Evolutionary conservation across 345 rosid species (phyloP), one percentile per base, ranked within the genome.

Genomic region (Viola odorata): DNA sequence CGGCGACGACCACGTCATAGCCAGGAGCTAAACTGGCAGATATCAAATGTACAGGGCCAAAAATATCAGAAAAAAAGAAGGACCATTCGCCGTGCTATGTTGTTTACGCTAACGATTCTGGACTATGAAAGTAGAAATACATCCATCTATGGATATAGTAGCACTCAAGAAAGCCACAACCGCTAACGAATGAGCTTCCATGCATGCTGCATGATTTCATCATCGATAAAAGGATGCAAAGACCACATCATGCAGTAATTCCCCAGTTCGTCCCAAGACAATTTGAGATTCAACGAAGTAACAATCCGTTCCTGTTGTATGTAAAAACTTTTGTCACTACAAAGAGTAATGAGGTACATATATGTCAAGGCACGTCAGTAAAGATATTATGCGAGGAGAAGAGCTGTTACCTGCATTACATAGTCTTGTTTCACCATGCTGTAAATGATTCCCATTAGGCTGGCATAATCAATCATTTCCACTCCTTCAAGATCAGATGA

Each of bases 381-480:
- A 41, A n/a, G 45, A 36, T 14, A 44, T n/a, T 8, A 6, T 53
- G 42, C 13, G 11, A 52, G 57, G 42, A 17, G 14, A 49, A n/a
- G 32, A 45, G 49, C 37, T 55, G 44, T 13, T 63, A 82, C 96
- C 96, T 89, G 98, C 98, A 89, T 89, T 12, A 2, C 63, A 49
- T 69, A 75, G 75, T 92, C 89, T 55, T 85, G 85, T 71, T 89
- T 92, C 67, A 84, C 67, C 94, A 89, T 89, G 42, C 76, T 80
- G 64, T 81, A 89, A 69, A 92, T 71, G 45, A 83, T 66, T 9
- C 77, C 91, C 73, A 87, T 74, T 73, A 84, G 17, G 16, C 75
- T 61, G 59, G 78, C 91, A 61, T 76, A 72, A 61, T 84, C 84
- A 47, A 62, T 76, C 55, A 80, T 58, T 72, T 77, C 67, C 41